Evolutionary conservation across 2,329 filamentous ascomycete genomes (phyloP), one percentile per base, ranked within the genome.

Genomic region (Penicillium nordicum): DNA sequence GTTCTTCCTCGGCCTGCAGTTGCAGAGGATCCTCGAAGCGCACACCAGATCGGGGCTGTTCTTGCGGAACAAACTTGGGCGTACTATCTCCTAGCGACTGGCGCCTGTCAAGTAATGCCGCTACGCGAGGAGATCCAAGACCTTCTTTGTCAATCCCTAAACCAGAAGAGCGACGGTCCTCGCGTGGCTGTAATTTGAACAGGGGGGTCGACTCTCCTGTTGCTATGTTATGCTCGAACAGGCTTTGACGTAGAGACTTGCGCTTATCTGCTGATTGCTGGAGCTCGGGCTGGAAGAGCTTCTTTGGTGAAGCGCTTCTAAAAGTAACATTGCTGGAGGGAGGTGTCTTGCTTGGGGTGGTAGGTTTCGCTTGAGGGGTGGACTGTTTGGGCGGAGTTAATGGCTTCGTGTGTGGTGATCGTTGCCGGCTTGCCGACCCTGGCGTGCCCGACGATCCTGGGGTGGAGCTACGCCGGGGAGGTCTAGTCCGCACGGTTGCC

Each of bases 101-200:
- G 47, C 90, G 83, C 34, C 86, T 84, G 61, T 89, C 88, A 34
- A 92, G 81, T 32, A 92, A 79, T 29, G 85, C 87, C 23, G 88
- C 81, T 52, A 93, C 83, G 50, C 84, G 85, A 5, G 89, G 90
- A 0, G 90, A 93, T 7, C 90, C 89, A 53, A 92, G 80, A 0
- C 89, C 89, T 59, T 82, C 77, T 61, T 83, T 84, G 64, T 90
- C 89, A 59, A 84, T 83, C 23, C 89, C 88, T 58, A 92, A 68
- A 0, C 88, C 88, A 14, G 87, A 88, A 16, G 87, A 82, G 43
- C 79, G 78, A 29, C 87, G 65, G 30, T 57, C 80, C 36, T 68
- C 67, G 56, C 84, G 81, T 3, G 87, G 85, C 3, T 82, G 88
- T 7, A 90, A 71, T 12, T 89, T 74, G 48, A 89, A 80, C 18